Base-by-base conservation (phyloP, 495 filamentous ascomycete species). In the Delitschia confertaspora region DNA sequence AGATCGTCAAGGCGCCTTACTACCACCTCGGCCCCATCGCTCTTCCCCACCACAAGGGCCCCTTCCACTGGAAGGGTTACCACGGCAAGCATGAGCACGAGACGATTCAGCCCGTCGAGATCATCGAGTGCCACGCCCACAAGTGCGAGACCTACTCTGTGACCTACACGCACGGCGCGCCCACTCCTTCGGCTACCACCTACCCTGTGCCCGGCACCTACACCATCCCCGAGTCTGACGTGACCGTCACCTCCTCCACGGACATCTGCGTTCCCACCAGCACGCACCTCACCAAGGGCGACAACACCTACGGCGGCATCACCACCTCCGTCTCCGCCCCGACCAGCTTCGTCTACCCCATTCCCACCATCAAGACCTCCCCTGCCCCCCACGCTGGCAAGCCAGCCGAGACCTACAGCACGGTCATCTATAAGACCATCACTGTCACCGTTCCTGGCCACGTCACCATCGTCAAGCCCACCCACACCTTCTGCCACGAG, bases 391-490 rank as follows among this genome's bases (percentile, higher is more conserved):
- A 51, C 27, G 41, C 38, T 33, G 40, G 33, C 20, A 11, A 51
- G 20, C 34, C 33, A 3, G 16, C 7, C 21, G 26, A 13, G 20
- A 47, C 43, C 27, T 46, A 42, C 35, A 36, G 42, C 9, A 25
- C 42, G 20, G 26, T 47, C 30, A 17, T 33, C n/a, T 35, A 34
- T 37, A 47, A 14, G 14, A 52, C 49, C 8, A 20, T 47, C 19
- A 42, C 36, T 14, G 34, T 16, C 35, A 17, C 30, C 21, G 24
- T 31, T 9, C 13, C 49, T 20, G 42, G 43, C 30, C 23, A 46
- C 18, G 42, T 42, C 32, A 42, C 27, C 6, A 23, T 51, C 37
- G 37, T 42, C 20, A 44, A 51, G 41, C 47, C 47, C 6, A 51
- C 42, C 14, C 36, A 32, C 5, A 47, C 49, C 13, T 10, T 25